Percentiles rank a stretch among this genome's conserved stretches.
phyloP scores from a whole-genome alignment of 2,329 filamentous ascomycete species.

The Emmonsia crescens region DNA sequence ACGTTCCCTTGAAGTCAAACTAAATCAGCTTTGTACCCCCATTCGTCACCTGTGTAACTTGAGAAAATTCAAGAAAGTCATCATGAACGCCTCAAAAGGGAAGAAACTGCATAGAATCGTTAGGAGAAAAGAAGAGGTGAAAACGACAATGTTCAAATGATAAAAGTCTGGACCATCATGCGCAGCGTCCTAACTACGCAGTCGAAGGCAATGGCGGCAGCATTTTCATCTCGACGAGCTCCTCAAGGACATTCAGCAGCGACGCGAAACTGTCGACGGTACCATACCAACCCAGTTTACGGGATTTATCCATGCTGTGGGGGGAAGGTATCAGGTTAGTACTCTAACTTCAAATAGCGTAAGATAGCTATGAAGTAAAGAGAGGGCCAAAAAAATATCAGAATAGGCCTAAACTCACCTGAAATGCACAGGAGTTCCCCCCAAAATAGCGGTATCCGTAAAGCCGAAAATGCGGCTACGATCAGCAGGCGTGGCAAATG shows the following conservation, averaged over 20 bases:
- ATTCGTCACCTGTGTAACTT: not conserved
- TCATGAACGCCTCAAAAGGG: not conserved
- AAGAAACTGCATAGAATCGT: not conserved
- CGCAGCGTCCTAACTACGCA: not conserved
- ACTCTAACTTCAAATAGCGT: too few relatives aligned
- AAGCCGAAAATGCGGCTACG: conserved; percentile 39
- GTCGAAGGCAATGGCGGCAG: conserved; percentile 22
- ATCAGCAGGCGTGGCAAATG: conserved; percentile 27
- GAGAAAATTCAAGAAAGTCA: not conserved
- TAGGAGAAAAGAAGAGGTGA: not conserved
- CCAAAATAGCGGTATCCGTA: conserved; percentile 31
- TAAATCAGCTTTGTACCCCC: not conserved
- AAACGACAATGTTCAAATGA: not conserved
- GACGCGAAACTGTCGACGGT: conserved; percentile 38
- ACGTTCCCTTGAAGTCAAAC: not conserved
- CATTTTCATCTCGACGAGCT: conserved; percentile 36
- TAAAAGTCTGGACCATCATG: not conserved
- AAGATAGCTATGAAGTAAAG: not conserved
- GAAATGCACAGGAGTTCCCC: conserved; percentile 20
- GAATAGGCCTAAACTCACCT: conserved; percentile 16
- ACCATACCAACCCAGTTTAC: conserved; percentile 38
- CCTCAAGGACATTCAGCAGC: conserved; percentile 32
- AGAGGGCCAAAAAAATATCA: not conserved
- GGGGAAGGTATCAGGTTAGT: not conserved
- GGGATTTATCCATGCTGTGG: conserved; percentile 34